Evolutionary conservation across 306 rosid genomes (phyloP), one percentile per base, ranked within the genome.

Genomic region (Prosopis cineraria): DNA sequence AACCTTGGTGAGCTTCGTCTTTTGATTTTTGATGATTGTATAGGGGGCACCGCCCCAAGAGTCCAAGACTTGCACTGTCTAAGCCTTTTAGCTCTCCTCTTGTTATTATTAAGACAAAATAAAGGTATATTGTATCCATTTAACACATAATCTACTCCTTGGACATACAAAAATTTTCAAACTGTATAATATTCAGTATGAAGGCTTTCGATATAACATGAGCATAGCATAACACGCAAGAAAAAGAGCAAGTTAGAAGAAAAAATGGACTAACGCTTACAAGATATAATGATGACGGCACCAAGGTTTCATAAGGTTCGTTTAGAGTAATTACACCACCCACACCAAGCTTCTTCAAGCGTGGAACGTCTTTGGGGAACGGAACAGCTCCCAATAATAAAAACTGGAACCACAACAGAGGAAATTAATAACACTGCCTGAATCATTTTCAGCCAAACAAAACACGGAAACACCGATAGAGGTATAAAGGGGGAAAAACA

Each of bases 311-410:
- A 43, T 95, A 95, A 48, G 98, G 85, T 81, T 95, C 98, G 34
- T 95, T 95, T 68, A 95, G 87, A 70, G 98, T 95, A 87, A 95
- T 95, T 31, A 95, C 98, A 52, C 91, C 98, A 24, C 98, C 98
- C 81, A 95, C 98, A 71, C 98, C 98, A 30, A 92, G 96, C 77
- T 78, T 67, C 90, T 95, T 95, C 93, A 95, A 84, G 9, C 84
- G 90, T 4, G 98, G 98, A 67, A 95, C 98, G 34, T 95, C 90
- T 72, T 91, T 95, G 59, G 98, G 98, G 80, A 95, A 95, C n/a
- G 98, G 98, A 68, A 95, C 98, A 7, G 98, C 98, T 8, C 98
- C 98, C 31, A 95, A 82, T 29, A 95, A 79, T 64, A 95, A 84
- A 89, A 85, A 95, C 98, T 95, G 84, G 4, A 83, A 74, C 10